Percentiles rank a stretch among this genome's conserved stretches.
phyloP scores from a whole-genome alignment of 768 basidiomycete species.

The Pleurotus sapidus region DNA sequence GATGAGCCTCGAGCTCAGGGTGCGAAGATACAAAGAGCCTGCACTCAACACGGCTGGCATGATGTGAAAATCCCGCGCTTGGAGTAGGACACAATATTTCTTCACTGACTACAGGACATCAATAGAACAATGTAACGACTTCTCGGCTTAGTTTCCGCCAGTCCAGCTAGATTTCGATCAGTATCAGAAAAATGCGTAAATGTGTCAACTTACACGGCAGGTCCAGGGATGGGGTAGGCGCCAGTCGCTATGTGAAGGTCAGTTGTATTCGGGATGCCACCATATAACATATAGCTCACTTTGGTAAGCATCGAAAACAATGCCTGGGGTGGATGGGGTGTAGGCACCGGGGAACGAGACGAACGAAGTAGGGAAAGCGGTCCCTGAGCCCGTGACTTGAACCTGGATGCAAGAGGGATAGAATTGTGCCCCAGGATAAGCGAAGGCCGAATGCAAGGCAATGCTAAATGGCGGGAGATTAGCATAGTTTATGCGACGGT shows the following conservation, averaged over 20 bases:
- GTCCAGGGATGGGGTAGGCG: conserved; percentile 6
- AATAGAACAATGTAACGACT: no score
- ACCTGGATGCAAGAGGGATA: conserved; percentile 47
- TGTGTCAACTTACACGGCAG: conserved; percentile 1
- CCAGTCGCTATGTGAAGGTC: background rate
- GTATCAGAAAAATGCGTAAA: background rate
- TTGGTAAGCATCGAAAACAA: conserved; percentile 4
- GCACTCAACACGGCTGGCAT: no score
- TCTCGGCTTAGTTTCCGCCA: no score
- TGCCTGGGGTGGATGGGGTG: conserved; percentile 12
- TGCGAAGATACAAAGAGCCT: no score
- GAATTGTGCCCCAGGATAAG: conserved; percentile 40
- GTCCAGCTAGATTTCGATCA: conserved; percentile 1
- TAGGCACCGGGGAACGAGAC: conserved; percentile 51
- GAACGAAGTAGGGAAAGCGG: conserved; percentile 37
- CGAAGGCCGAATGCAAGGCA: conserved; percentile 34
- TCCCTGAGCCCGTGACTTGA: conserved; percentile 43
- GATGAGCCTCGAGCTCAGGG: no score
- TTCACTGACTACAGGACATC: no score
- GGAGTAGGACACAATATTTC: no score
- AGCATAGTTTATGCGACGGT: background rate
- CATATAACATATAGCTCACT: background rate
- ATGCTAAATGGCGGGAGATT: conserved; percentile 22
- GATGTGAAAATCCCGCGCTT: no score
- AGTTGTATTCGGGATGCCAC: background rate